Conservation (phyloP, 2,329 filamentous ascomycete genomes). For the Epichloe sylvatica region DNA sequence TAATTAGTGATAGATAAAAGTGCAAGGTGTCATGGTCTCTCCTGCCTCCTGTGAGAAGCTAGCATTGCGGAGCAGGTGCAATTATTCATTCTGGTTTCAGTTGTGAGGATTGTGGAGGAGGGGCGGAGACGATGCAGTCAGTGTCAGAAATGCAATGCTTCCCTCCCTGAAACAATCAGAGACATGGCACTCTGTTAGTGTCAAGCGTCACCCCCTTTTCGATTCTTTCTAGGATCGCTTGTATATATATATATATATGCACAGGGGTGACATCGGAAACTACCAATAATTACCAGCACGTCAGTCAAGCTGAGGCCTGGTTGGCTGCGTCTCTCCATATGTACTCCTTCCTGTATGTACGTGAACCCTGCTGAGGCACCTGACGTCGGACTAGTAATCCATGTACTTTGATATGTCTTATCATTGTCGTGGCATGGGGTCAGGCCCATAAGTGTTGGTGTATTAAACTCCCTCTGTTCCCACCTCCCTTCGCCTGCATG, state of each 20-base stretch:
- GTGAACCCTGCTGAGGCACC: background rate
- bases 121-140: background rate
- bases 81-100: background rate
- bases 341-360: background rate
- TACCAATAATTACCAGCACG: background rate
- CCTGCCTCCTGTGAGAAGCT: background rate
- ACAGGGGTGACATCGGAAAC: background rate
- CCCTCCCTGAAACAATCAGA: background rate
- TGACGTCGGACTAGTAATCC: background rate
- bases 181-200: background rate
- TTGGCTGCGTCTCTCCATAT: background rate
- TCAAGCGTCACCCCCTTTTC: background rate
- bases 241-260: too few relatives aligned
- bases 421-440: too few relatives aligned
- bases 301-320: background rate
- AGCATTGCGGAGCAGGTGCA: background rate
- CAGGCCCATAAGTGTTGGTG: background rate
- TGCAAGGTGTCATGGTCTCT: too few relatives aligned
- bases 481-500: background rate
- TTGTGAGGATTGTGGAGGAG: background rate
- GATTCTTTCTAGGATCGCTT: background rate
- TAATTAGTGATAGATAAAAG: too few relatives aligned
- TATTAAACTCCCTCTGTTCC: background rate
- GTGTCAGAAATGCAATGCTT: background rate
- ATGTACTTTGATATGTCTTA: background rate